Evolutionary conservation across 2,329 filamentous ascomycete genomes (phyloP), one percentile per base, ranked within the genome.

Genomic region (Endocalyx cinctus): DNA sequence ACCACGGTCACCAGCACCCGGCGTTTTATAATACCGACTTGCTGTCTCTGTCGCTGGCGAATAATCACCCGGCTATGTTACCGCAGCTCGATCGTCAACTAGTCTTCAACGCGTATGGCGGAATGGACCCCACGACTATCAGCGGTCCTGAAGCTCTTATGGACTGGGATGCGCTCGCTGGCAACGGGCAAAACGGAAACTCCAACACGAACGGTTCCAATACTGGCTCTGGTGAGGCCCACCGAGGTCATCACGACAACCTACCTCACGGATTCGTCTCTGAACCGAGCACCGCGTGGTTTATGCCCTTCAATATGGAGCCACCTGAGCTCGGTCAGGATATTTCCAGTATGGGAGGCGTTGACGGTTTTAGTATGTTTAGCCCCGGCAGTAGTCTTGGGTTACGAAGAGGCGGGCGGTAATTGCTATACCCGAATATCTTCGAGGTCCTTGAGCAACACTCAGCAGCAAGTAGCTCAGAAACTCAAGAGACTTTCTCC

Each of bases 291-390:
- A 82, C 81, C 33, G 86, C 84, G 5, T 97, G 89, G 86, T 94
- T 94, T 58, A 80, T 94, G 67, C 87, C 89, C 2, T 94, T 95
- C 61, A 94, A 94, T 54, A 79, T 94, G 61, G 85, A 92, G 38
- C 85, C 87, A 14, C 79, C 84, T 0, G 75, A 79, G 37, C 60
- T 76, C 26, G 62, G 64, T 6, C 70, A 72, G 34, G 72, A 74
- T 23, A 43, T 69, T 33, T 58, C 57, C 14, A 50, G 66, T 17
- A 51, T 71, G 42, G 55, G 55, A 16, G 62, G 62, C 22, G 57
- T 70, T 17, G 74, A 77, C 39, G 59, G 59, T 8, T 76, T 75
- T 43, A 62, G 62, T 17, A 66, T 77, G 50, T 74, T 76, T 31
- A 60, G 59, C 31, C 50, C 60, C 14, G 55, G 43, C 12, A 36